Base-by-base conservation (phyloP, 2,329 filamentous ascomycete species). In the Xylaria sp. region DNA sequence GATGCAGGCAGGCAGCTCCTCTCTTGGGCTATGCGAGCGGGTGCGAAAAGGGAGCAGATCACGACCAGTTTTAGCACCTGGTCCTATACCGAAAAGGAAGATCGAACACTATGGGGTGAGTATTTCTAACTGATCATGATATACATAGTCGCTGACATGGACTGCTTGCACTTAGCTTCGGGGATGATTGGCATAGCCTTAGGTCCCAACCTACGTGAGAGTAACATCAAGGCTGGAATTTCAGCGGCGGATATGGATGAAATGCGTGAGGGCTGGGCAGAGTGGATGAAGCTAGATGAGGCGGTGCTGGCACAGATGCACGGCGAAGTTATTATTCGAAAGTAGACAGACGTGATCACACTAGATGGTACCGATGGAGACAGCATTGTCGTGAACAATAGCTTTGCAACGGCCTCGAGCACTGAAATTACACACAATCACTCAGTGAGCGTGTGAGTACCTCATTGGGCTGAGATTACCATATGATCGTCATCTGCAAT, bases 1-100 rank as follows among this genome's bases (percentile, higher is more conserved):
- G 46, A 52, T 6, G 56, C 67, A 23, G 67, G 67, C 20, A 61
- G 67, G 18, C 58, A 64, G 36, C 67, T 69, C 2, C 61, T 69
- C 6, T 62, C 63, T 20, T 69, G 67, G 67, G 67, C 67, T 20
- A 39, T 69, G 15, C 28, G 55, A 33, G 54, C 62, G 12, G 67
- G 67, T 18, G 63, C 20, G 12, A 61, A 63, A 25, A 48, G 67
- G 10, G 15, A 12, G 20, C 62, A 69, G 46, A 66, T 69, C 46
- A 66, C 43, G 31, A 57, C 58, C 12, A 69, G 67, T 28, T 69
- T 58, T 20, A 65, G 62, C 15, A 59, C 67, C 5, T 66, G 57
- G 62, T 51, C 25, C 3, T 69, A 66, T 31, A 66, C 51, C 1
- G 63, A 66, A n/a, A 51, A 52, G 9, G 63, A 66, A 41, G 55